Base-by-base conservation (phyloP, 495 filamentous ascomycete species). In the Clohesyomyces aquaticus region DNA sequence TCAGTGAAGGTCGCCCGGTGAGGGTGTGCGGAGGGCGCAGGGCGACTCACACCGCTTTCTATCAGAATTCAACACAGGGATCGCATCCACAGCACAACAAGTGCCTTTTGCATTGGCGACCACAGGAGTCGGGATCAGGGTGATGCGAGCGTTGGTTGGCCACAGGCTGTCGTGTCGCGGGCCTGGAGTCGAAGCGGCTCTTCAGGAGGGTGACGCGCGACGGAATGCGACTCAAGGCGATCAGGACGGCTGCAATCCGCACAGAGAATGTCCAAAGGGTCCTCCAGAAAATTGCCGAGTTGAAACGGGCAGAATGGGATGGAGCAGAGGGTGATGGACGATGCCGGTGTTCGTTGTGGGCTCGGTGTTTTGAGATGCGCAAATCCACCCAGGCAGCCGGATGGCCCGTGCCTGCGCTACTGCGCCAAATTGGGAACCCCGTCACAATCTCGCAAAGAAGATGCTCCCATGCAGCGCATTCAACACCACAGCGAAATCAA, bases 1-100 rank as follows among this genome's bases (percentile, higher is more conserved):
- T 67, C 18, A 67, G 64, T 46, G 22, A 62, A 52, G n/a, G n/a
- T 8, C 22, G 19, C n/a, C 53, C 11, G 26, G n/a, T 42, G 23
- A 27, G 23, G n/a, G 42, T 10, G 50, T 2, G 22, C 25, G 27
- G 14, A 38, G 22, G 14, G 22, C 26, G 16, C n/a, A 35, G 25
- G 52, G 11, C 26, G 38, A 58, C 53, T 50, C 45, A 64, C 61
- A 58, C 51, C 51, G 42, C 60, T 48, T 10, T 14, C 12, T 41
- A 22, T 46, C 14, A 32, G 9, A 42, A 8, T 22, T 52, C 55
- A 53, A 27, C 10, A 46, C n/a, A 32, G 22, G 14, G 28, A 51
- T 52, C 8, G 61, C 61, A 59, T 58, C 47, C 10, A 38, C 62
- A 42, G 28, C 43, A 21, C 14, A n/a, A 45, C 38, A 23, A 22